Evolutionary conservation across 192 early-diverging fungal species (phyloP), one percentile per base, ranked within the genome.

Genomic region (Gonapodya sp.): DNA sequence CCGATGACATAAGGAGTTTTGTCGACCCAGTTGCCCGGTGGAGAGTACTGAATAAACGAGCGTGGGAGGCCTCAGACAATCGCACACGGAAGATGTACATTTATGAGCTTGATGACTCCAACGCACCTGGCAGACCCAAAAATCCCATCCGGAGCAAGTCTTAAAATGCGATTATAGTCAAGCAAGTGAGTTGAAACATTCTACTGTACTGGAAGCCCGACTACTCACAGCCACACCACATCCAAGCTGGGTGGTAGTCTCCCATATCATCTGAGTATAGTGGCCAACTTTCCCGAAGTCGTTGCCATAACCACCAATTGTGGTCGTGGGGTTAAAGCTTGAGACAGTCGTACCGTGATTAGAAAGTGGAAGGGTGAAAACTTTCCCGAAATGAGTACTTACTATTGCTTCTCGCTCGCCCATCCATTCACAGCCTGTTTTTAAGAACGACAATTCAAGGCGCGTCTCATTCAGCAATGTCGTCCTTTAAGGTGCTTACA

Each of bases 91-190:
- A n/a, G n/a, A n/a, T n/a, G n/a, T n/a, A n/a, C n/a, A n/a, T n/a
- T n/a, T n/a, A n/a, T n/a, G n/a, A n/a, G n/a, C n/a, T n/a, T n/a
- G n/a, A n/a, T n/a, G n/a, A n/a, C n/a, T n/a, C n/a, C n/a, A n/a
- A n/a, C n/a, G n/a, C n/a, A 64, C 46, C 46, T 64, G 46, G 46
- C 46, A 64, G 46, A 64, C 46, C 46, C 46, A 64, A 64, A 64
- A 64, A 24, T 64, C 46, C 46, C 46, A 64, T 64, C 46, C 46
- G 8, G 46, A 64, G 46, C 46, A 64, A 64, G 46, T 8, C 46
- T 64, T 16, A 16, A 24, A 16, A 24, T 64, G 24, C 46, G 46
- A 64, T 64, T 64, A 16, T 64, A 64, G 46, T 64, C 24, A 64
- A 16, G 24, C 46, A 24, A 8, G 8, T 64, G 24, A 24, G 8